Evolutionary conservation across 305 asterid genomes (phyloP), one percentile per base, ranked within the genome.

Genomic region (Withania somnifera): DNA sequence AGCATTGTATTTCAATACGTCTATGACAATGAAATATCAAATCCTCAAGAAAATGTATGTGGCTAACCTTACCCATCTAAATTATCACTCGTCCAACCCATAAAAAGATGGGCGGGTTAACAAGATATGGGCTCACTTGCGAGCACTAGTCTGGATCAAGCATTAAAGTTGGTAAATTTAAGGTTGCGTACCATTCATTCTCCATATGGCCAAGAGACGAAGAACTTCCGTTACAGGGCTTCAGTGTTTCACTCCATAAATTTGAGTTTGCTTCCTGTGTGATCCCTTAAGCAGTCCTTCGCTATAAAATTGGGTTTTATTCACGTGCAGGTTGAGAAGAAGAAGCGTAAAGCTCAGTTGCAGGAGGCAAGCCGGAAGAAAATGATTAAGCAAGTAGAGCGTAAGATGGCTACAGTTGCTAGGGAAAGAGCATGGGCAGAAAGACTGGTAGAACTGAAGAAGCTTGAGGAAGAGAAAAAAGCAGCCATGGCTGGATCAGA

Each of bases 321-420:
- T 56, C 66, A 24, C 83, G 38, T 42, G 38, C 75, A 93, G 98
- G 82, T 91, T 57, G 99, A 95, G 52, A 93, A 90, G 77, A 93
- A 90, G 94, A 95, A 93, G 84, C 97, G 97, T 40, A 94, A 85
- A 85, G 94, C 90, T 84, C 86, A 89, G 86, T 15, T 93, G 85
- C 97, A 92, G 82, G 98, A 92, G 90, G 98, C 98, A 6, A 89
- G 88, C 36, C 83, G 86, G 92, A 94, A 91, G 86, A 95, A 95
- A 77, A 42, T 87, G 13, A 87, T 84, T 82, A 86, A 93, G 68
- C 87, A 93, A 88, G 96, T 94, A 30, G 99, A 94, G 82, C 87
- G 97, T n/a, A 94, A 94, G 89, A 94, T 95, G 98, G 99, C 98
- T 87, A 91, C 97, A 4, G 98, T 94, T 84, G 98, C 98, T 71